Base-by-base conservation (phyloP, 108 stramenopile genomes). In the Aurantiochytrium sp. region DNA sequence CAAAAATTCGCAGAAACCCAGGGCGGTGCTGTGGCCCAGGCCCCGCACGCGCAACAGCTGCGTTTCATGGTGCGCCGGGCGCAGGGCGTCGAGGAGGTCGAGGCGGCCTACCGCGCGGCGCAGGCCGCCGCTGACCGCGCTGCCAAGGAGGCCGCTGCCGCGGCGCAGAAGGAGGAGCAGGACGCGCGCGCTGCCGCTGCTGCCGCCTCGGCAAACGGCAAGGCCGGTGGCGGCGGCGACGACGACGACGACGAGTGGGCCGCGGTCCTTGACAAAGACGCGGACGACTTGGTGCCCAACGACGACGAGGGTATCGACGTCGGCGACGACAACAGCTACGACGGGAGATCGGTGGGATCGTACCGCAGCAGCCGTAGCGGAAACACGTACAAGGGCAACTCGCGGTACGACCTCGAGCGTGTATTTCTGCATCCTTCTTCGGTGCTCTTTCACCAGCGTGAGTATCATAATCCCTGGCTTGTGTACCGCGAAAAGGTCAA, bases 401-500 rank as follows among this genome's bases (percentile, higher is more conserved):
- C 27, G 8, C 8, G 30, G 73, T 48, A 22, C 2, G 73, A 48
- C 12, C 24, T 81, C 1, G 39, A 92, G 55, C 90, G 89, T 4
- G 92, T 92, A 30, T 92, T 91, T 37, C 41, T 92, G 17, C 92
- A 93, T 90, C 91, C 92, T n/a, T 52, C 90, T 4, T 91, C 89
- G 34, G 86, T 92, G 37, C 90, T 89, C 90, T 91, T 89, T 86
- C 37, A 34, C 65, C 55, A 88, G 48, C 89, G 90, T 37, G 86
- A 90, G 31, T 92, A 87, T 81, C 89, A 89, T 45, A 91, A 89
- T 21, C 91, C 90, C 27, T 93, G 90, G 87, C 73, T 93, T n/a
- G 92, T 93, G 31, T 93, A 90, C 85, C 87, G 88, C 55, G 92
- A 92, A 54, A 87, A 90, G 53, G 88, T 93, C 48, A 90, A 90